phyloP scores from a whole-genome alignment of 352 stramenopile species.

The Globisporangium heterothallicum region DNA sequence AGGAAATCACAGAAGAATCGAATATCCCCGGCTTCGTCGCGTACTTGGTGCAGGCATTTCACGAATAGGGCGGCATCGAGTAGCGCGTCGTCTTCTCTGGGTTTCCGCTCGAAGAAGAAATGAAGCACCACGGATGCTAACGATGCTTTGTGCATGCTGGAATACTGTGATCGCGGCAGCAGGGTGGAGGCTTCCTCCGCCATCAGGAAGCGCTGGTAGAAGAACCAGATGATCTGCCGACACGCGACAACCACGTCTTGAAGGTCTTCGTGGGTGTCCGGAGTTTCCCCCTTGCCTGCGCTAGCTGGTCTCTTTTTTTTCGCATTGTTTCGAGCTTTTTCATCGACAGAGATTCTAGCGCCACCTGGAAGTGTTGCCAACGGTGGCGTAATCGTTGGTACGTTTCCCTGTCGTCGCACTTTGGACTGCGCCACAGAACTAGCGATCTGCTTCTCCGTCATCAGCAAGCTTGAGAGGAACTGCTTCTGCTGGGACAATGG shows the following conservation, averaged over 20 bases:
- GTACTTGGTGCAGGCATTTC: conserved; percentile 25
- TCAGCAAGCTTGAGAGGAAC: conserved; percentile 33
- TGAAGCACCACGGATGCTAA: conserved; percentile 35
- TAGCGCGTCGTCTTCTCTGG: conserved; percentile 24
- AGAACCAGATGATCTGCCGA: conserved; percentile 39
- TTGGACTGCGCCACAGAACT: conserved; percentile 27
- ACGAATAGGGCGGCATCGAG: conserved; percentile 32
- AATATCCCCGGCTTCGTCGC: conserved; percentile 23
- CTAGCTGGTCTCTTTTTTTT: conserved; percentile 7
- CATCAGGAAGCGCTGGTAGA: conserved; percentile 61
- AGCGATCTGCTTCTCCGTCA: conserved; percentile 28
- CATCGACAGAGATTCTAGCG: neutral
- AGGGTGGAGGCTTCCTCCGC: conserved; percentile 34
- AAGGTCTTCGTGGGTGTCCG: neutral
- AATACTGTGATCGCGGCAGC: conserved; percentile 6
- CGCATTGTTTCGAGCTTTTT: neutral
- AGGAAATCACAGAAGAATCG: conserved; percentile 60
- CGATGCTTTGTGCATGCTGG: conserved; percentile 8
- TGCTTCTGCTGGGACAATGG: conserved; percentile 6
- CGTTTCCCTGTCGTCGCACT: conserved; percentile 26
- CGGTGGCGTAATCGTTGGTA: conserved; percentile 25
- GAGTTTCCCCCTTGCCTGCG: neutral
- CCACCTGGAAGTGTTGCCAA: neutral
- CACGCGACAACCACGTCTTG: conserved; percentile 12
- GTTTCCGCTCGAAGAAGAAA: conserved; percentile 50